These are phyloP conservation scores for Rhypophila decipiens DNA, from an alignment of 495 filamentous ascomycete species.

Conservation along the genomic window DNA sequence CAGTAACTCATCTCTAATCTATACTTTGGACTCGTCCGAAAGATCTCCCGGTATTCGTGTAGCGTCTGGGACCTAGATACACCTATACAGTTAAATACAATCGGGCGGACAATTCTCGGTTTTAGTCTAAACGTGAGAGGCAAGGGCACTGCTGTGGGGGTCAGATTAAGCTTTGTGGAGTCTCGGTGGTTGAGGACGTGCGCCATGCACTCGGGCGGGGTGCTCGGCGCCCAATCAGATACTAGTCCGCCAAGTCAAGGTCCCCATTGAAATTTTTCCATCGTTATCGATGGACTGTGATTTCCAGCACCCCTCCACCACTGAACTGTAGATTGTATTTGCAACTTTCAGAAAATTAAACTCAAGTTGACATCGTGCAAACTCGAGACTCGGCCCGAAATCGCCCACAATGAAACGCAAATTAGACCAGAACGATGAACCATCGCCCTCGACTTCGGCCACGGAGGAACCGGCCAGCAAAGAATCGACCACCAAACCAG, in stretches of 20 bases:
- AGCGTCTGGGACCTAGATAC: no score
- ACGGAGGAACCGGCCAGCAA: slow-evolving; percentile 2
- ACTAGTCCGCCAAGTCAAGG: not conserved
- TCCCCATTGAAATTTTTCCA: slow-evolving; percentile 5
- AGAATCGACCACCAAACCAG: not conserved
- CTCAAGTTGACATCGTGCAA: not conserved
- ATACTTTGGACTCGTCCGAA: no score
- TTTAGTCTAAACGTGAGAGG: no score
- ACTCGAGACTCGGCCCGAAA: not conserved
- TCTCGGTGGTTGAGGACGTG: slow-evolving; percentile 6
- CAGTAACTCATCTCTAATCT: no score
- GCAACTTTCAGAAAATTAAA: not conserved
- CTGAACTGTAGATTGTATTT: not conserved
- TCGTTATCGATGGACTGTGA: not conserved
- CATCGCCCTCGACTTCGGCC: slow-evolving; percentile 18
- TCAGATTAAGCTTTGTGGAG: slow-evolving; percentile 14
- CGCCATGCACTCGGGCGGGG: slow-evolving; percentile 4
- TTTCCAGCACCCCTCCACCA: slow-evolving; percentile 9
- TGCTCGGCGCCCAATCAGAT: slow-evolving; percentile 3
- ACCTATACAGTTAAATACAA: no score
- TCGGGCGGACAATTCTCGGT: no score
- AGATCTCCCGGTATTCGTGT: no score
- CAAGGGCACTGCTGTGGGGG: slow-evolving; percentile 3
- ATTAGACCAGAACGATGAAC: slow-evolving; percentile 45
- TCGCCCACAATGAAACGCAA: slow-evolving; percentile 47